Percentiles rank a stretch among this genome's conserved stretches.
phyloP scores from a whole-genome alignment of 2,329 filamentous ascomycete species.

The Didymellaceae sp. region DNA sequence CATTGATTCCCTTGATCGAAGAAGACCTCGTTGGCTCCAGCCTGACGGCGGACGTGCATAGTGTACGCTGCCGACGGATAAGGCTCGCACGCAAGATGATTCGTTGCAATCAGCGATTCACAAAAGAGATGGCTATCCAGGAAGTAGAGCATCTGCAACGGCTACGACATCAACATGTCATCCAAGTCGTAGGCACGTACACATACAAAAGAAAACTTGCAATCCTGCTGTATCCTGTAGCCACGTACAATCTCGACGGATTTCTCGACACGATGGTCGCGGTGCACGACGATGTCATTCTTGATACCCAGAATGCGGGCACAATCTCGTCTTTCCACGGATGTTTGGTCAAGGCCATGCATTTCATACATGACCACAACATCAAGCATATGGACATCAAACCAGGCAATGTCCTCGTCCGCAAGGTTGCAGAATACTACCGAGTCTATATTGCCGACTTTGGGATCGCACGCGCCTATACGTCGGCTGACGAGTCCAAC shows the following conservation, averaged over 20 bases:
- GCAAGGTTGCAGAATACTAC: not conserved
- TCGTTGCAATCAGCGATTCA: conserved; percentile 9
- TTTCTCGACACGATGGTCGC: not conserved
- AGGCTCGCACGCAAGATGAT: conserved; percentile 30
- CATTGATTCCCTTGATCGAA: not conserved
- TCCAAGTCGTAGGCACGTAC: conserved; percentile 25
- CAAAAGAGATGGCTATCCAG: conserved; percentile 19
- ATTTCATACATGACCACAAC: conserved; percentile 16
- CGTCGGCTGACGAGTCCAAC: conserved; percentile 15
- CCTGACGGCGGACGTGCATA: conserved; percentile 21
- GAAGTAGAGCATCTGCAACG: conserved; percentile 30
- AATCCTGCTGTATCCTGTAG: conserved; percentile 30
- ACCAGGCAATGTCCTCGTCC: conserved; percentile 22
- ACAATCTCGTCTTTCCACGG: no score
- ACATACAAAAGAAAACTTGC: conserved; percentile 9
- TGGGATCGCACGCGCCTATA: not conserved
- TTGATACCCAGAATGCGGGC: no score
- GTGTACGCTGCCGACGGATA: conserved; percentile 23
- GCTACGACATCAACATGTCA: conserved; percentile 26
- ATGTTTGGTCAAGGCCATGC: conserved; percentile 18
- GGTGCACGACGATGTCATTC: no score
- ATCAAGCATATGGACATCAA: conserved; percentile 29
- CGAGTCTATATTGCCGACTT: not conserved
- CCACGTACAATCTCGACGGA: conserved; percentile 21
- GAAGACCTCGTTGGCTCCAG: not conserved